Evolutionary conservation across 495 filamentous ascomycete species (phyloP).

Genomic region (Bryoglossum gracile): DNA sequence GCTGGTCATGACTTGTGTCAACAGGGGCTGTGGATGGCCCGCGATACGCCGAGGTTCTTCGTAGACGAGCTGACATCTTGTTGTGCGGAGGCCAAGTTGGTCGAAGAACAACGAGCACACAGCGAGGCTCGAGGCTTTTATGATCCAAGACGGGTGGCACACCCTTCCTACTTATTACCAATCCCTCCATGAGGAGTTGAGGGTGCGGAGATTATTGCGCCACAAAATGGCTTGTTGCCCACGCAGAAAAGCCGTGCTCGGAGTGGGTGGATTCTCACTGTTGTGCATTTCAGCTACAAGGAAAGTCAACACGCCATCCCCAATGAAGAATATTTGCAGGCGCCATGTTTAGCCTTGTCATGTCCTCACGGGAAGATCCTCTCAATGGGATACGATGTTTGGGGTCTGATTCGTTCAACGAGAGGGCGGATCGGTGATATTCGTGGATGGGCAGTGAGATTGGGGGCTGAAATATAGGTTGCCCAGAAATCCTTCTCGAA

Average conservation of each 20-base stretch:
- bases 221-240: not conserved
- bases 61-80: not conserved
- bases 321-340: no score
- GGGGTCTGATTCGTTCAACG: no score
- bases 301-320: no score
- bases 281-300: not conserved
- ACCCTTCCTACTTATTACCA: not conserved
- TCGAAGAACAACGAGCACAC: not conserved
- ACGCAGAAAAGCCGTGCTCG: not conserved
- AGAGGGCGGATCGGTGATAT: no score
- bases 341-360: no score
- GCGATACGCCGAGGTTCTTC: not conserved
- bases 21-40: not conserved
- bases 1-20: not conserved
- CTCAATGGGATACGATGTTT: no score
- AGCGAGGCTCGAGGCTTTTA: not conserved
- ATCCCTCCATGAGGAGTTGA: not conserved
- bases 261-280: not conserved
- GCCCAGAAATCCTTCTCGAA: no score
- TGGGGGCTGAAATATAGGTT: no score
- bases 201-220: not conserved
- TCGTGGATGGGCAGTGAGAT: no score
- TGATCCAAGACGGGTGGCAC: not conserved
- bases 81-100: no score
- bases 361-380: no score